phyloP scores from a whole-genome alignment of 2,329 filamentous ascomycete species.

The Trichoderma atroviride region DNA sequence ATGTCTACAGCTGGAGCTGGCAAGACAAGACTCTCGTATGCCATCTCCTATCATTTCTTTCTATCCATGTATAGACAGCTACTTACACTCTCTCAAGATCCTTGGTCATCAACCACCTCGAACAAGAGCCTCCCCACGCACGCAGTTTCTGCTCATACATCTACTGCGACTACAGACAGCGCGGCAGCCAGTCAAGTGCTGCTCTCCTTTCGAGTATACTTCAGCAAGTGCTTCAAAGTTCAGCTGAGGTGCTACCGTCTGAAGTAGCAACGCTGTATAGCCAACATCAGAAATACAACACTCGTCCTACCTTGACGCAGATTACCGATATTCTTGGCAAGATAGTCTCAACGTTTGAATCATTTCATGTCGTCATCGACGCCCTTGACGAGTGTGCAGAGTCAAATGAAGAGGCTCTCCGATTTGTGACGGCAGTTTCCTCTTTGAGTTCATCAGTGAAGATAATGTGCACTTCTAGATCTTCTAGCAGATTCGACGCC shows the following conservation, averaged over 20 bases:
- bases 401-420: background rate
- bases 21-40: conserved; percentile 9
- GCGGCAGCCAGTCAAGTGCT: background rate
- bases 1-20: background rate
- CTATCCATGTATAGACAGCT: background rate
- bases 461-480: conserved; percentile 4
- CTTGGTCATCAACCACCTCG: background rate
- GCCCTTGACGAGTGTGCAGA: conserved; percentile 8
- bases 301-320: background rate
- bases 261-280: conserved; percentile 1
- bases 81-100: background rate
- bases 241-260: background rate
- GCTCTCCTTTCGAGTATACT: background rate
- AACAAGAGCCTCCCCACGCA: background rate
- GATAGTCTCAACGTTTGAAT: background rate
- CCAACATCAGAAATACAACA: conserved; percentile 4
- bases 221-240: background rate
- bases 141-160: background rate
- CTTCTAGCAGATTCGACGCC: background rate
- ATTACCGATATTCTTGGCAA: background rate
- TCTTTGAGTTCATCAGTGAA: background rate
- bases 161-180: conserved; percentile 9
- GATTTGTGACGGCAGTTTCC: background rate
- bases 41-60: background rate
- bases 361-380: background rate